phyloP scores from a whole-genome alignment of 2,329 filamentous ascomycete species.

The Cryphonectria parasitica region DNA sequence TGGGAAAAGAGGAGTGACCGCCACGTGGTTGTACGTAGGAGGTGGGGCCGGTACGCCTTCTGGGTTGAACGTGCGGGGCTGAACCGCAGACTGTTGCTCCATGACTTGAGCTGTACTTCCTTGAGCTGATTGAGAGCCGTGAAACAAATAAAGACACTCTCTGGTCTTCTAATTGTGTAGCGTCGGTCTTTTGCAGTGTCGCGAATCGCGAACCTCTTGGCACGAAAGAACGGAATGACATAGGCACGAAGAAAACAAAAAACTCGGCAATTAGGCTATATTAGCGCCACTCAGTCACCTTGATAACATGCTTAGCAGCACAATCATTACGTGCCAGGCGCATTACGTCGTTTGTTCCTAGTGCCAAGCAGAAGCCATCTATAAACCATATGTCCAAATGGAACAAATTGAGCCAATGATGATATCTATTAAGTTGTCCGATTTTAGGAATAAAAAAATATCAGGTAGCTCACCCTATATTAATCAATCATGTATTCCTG shows the following conservation, averaged over 20 bases:
- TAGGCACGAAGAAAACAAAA: background rate
- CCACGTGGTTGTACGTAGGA: slow-evolving; percentile 23
- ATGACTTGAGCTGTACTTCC: background rate
- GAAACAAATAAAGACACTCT: background rate
- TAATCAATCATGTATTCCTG: too few relatives aligned
- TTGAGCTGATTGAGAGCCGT: background rate
- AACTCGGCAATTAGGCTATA: background rate
- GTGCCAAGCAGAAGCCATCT: background rate
- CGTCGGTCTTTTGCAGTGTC: background rate
- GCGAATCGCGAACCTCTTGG: background rate
- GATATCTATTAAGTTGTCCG: too few relatives aligned
- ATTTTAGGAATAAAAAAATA: too few relatives aligned
- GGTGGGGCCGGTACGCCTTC: slow-evolving; percentile 22
- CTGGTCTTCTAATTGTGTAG: background rate
- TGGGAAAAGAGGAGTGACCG: slow-evolving; percentile 20
- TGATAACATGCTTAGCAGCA: background rate
- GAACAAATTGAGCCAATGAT: too few relatives aligned
- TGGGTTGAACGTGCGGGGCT: slow-evolving; percentile 23
- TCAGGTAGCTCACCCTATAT: too few relatives aligned
- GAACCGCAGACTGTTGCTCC: background rate
- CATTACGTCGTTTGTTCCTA: background rate
- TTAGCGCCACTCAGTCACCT: background rate
- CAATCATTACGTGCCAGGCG: background rate
- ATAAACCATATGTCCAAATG: background rate
- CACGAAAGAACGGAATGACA: background rate